phyloP scores from a whole-genome alignment of 1,139 yeast species.

The Lodderomyces theae region DNA sequence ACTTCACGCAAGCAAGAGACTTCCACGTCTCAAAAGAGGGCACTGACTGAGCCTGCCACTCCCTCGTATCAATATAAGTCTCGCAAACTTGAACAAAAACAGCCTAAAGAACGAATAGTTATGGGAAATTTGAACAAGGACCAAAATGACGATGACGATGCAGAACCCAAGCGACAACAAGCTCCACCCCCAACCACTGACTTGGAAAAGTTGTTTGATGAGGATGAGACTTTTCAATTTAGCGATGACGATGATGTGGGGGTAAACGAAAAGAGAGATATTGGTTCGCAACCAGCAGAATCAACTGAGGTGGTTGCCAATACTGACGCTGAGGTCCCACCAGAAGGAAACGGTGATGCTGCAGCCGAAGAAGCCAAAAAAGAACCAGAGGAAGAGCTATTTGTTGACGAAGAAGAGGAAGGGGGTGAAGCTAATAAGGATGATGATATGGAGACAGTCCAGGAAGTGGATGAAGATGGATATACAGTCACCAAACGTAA shows the following conservation, averaged over 20 bases:
- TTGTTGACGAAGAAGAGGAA: slow-evolving; percentile 12
- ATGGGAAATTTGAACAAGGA: neutral
- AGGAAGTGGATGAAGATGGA: slow-evolving; percentile 41
- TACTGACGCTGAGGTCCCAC: slow-evolving; percentile 3
- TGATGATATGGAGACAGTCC: slow-evolving; percentile 14
- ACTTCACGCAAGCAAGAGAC: slow-evolving; percentile 22
- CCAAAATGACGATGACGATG: slow-evolving; percentile 9
- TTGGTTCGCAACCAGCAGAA: neutral
- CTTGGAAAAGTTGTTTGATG: slow-evolving; percentile 19
- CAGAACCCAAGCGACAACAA: slow-evolving; percentile 4
- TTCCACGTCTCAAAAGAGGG: slow-evolving; percentile 11
- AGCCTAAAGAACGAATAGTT: slow-evolving; percentile 30
- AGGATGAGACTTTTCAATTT: slow-evolving; percentile 16
- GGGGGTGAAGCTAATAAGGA: slow-evolving; percentile 10
- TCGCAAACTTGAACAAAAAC: slow-evolving; percentile 29
- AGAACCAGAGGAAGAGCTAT: slow-evolving; percentile 10
- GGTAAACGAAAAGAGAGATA: neutral
- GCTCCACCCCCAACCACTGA: slow-evolving; percentile 14
- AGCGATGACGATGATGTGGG: slow-evolving; percentile 16
- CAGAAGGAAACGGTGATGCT: slow-evolving; percentile 6
- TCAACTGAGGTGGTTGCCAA: neutral
- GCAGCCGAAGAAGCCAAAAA: slow-evolving; percentile 5
- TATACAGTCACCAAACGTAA: slow-evolving; percentile 33
- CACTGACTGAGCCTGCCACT: slow-evolving; percentile 13
- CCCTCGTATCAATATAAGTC: slow-evolving; percentile 37